Conservation (phyloP, 1,284 basidiomycete genomes). For the Volvariella volvacea region DNA sequence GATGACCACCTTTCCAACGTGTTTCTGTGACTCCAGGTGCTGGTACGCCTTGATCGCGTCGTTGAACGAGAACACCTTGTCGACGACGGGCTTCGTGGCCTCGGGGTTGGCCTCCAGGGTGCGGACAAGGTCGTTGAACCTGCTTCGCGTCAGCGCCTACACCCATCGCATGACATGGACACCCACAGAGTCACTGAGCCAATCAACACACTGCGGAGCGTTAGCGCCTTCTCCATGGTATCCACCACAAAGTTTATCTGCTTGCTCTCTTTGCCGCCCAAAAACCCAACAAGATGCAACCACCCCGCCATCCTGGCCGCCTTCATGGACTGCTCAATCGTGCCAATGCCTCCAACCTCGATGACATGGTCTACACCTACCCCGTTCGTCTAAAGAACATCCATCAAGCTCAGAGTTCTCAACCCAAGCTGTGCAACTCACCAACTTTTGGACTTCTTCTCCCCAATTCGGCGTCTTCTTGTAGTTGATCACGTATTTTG, state of each 20-base stretch:
- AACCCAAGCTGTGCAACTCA: conserved; percentile 12
- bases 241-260: too few species aligned
- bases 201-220: conserved; percentile 28
- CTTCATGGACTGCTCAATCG: conserved; percentile 34
- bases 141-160: too few species aligned
- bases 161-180: conserved; percentile 11
- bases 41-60: conserved; percentile 36
- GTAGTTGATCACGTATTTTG: conserved; percentile 53
- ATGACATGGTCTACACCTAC: conserved; percentile 52
- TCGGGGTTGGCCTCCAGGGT: conserved; percentile 31
- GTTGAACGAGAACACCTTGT: conserved; percentile 46
- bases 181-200: conserved; percentile 23
- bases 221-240: too few species aligned
- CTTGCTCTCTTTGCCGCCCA: conserved; percentile 23
- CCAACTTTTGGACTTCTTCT: conserved; percentile 39
- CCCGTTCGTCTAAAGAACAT: conserved; percentile 31
- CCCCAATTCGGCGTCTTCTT: conserved; percentile 49
- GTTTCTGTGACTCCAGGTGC: conserved; percentile 35
- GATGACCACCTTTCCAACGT: conserved; percentile 45
- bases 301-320: conserved; percentile 33
- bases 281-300: conserved; percentile 40
- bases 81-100: conserved; percentile 36
- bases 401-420: background rate
- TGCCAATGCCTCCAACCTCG: conserved; percentile 51
- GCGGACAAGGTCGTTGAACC: conserved; percentile 37